These are phyloP conservation scores for Calycina herbarum DNA, from an alignment of 2,329 filamentous ascomycete species.

Conservation along the genomic window DNA sequence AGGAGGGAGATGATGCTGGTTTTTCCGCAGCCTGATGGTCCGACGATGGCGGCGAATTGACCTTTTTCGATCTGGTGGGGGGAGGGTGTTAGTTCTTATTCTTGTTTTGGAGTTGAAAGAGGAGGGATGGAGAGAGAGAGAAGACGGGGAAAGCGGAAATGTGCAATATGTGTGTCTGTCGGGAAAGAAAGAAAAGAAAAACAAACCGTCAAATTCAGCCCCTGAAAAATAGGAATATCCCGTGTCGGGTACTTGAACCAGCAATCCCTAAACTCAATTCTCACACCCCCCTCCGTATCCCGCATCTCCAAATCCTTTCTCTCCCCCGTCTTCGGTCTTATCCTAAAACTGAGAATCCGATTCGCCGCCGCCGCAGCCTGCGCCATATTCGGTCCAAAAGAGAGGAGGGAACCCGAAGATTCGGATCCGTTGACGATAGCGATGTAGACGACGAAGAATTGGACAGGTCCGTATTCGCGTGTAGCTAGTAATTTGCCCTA, in stretches of 20 bases:
- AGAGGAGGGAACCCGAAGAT: constrained; percentile 53
- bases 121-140: not conserved
- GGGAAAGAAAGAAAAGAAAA: not conserved
- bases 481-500: constrained; percentile 45
- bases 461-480: constrained; percentile 42
- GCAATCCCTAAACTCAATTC: constrained; percentile 56
- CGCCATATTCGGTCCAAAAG: constrained; percentile 55
- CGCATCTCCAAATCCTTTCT: constrained; percentile 23
- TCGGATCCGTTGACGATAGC: constrained; percentile 54
- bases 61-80: constrained; percentile 56
- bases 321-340: constrained; percentile 6
- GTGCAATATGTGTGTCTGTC: no score
- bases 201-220: constrained; percentile 55
- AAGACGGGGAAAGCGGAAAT: no score
- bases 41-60: constrained; percentile 69
- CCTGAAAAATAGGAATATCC: constrained; percentile 56
- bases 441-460: constrained; percentile 57
- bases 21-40: constrained; percentile 69
- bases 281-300: constrained; percentile 46
- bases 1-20: constrained; percentile 66
- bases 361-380: constrained; percentile 60
- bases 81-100: not conserved
- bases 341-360: constrained; percentile 50
- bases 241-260: constrained; percentile 63
- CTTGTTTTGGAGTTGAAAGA: not conserved